A percentile compares a stretch with the other conserved stretches of the same genome.
Evolutionary conservation across 2,329 filamentous ascomycete species (phyloP).

Genomic region (Penicillium capsulatum): DNA sequence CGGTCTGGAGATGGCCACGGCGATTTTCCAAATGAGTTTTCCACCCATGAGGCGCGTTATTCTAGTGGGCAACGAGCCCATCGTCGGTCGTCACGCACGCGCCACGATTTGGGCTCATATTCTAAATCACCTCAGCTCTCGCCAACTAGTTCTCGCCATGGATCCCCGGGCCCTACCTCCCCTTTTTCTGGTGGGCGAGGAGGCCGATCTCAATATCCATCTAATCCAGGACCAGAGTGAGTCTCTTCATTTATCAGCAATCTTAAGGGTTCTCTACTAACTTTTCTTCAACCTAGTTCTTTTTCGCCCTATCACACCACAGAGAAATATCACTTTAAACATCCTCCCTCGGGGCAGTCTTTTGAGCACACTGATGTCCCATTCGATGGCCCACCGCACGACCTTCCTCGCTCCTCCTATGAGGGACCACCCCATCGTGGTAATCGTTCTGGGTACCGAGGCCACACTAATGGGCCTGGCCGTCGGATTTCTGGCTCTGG

Average conservation of each 20-base stretch:
- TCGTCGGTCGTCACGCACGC: slow-evolving; percentile 39
- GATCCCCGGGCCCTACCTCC: slow-evolving; percentile 59
- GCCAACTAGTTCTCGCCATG: slow-evolving; percentile 53
- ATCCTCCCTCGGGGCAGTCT: slow-evolving; percentile 53
- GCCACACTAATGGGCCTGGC: slow-evolving; percentile 47
- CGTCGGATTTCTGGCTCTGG: slow-evolving; percentile 44
- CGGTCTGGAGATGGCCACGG: slow-evolving; percentile 30
- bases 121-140: slow-evolving; percentile 58
- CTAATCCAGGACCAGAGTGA: slow-evolving; percentile 49
- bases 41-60: slow-evolving; percentile 31
- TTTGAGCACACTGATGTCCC: slow-evolving; percentile 45
- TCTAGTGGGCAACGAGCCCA: slow-evolving; percentile 30
- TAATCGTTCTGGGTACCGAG: slow-evolving; percentile 54
- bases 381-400: slow-evolving; percentile 54
- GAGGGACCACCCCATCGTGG: slow-evolving; percentile 50
- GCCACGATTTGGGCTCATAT: slow-evolving; percentile 47
- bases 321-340: slow-evolving; percentile 49
- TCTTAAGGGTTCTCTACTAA: too few relatives aligned
- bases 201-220: slow-evolving; percentile 47
- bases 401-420: slow-evolving; percentile 42
- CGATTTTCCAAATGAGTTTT: slow-evolving; percentile 31
- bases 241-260: slow-evolving; percentile 16
- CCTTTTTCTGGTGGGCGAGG: slow-evolving; percentile 56
- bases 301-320: slow-evolving; percentile 34
- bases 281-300: too few relatives aligned